Evolutionary conservation across 2,329 filamentous ascomycete species (phyloP).

Genomic region (Penicillium sp.): DNA sequence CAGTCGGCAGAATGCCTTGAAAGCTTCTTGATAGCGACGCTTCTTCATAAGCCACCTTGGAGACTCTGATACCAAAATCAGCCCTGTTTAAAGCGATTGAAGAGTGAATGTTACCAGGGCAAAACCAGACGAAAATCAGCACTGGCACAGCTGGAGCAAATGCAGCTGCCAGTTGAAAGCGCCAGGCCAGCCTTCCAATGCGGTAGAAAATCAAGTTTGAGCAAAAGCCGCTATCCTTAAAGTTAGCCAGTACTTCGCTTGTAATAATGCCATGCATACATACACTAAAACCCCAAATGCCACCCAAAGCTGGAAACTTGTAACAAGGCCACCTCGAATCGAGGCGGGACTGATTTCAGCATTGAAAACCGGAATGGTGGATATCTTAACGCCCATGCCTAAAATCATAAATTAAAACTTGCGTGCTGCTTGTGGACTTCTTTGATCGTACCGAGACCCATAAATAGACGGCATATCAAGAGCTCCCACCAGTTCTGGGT

Average conservation of each 20-base stretch:
- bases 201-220: slow-evolving; percentile 31
- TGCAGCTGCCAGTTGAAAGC: slow-evolving; percentile 39
- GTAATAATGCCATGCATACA: neutral
- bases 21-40: slow-evolving; percentile 30
- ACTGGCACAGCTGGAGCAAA: slow-evolving; percentile 46
- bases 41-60: slow-evolving; percentile 40
- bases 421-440: no score
- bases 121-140: slow-evolving; percentile 42
- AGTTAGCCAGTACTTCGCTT: neutral
- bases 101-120: slow-evolving; percentile 13
- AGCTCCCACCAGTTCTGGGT: slow-evolving; percentile 33
- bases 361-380: slow-evolving; percentile 33
- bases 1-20: slow-evolving; percentile 30
- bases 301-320: slow-evolving; percentile 30
- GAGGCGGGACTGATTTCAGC: slow-evolving; percentile 31
- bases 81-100: neutral
- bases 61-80: slow-evolving; percentile 19
- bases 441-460: slow-evolving; percentile 29
- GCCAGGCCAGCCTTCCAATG: slow-evolving; percentile 17
- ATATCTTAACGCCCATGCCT: slow-evolving; percentile 34
- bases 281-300: slow-evolving; percentile 35
- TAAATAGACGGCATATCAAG: slow-evolving; percentile 31
- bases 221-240: slow-evolving; percentile 43
- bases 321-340: slow-evolving; percentile 35
- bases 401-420: neutral